Conservation (phyloP, 2,329 filamentous ascomycete genomes). For the Nothomitra cinnamomea region DNA sequence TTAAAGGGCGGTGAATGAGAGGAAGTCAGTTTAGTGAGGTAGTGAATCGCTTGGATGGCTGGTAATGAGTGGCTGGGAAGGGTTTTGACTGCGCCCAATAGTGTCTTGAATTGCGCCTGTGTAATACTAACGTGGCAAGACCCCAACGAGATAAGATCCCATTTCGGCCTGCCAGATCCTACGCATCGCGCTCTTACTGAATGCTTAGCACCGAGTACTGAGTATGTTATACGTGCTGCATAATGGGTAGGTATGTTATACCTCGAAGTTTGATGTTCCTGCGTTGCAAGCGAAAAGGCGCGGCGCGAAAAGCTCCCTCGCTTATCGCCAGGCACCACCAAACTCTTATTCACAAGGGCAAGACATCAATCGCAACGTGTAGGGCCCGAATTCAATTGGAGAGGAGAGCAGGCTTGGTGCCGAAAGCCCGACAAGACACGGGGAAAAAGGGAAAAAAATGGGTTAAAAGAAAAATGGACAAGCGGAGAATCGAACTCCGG, state of each 20-base stretch:
- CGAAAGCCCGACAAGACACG: neutral
- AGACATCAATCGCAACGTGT: too few species aligned
- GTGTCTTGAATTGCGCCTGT: neutral
- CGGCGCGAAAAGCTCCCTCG: too few species aligned
- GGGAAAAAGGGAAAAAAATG: neutral
- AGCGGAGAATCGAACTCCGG: conserved; percentile 11
- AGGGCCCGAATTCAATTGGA: too few species aligned
- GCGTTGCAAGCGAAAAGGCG: too few species aligned
- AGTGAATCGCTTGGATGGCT: neutral
- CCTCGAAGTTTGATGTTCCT: too few species aligned
- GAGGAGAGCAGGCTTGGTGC: too few species aligned
- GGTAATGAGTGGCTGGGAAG: neutral
- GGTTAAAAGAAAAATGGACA: conserved; percentile 8
- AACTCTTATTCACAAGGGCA: too few species aligned
- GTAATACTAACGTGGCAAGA: neutral
- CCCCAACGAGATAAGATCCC: neutral
- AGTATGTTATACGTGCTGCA: too few species aligned
- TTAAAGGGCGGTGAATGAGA: neutral
- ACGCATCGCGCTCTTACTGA: neutral
- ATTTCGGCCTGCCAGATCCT: neutral
- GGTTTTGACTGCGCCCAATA: neutral
- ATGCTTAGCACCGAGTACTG: neutral
- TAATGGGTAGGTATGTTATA: too few species aligned
- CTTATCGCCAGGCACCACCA: too few species aligned
- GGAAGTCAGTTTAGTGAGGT: neutral